Evolutionary conservation across 225 moss, liverwort and hornwort genomes (phyloP), one percentile per base, ranked within the genome.

Genomic region (Rhytidiadelphus loreus): DNA sequence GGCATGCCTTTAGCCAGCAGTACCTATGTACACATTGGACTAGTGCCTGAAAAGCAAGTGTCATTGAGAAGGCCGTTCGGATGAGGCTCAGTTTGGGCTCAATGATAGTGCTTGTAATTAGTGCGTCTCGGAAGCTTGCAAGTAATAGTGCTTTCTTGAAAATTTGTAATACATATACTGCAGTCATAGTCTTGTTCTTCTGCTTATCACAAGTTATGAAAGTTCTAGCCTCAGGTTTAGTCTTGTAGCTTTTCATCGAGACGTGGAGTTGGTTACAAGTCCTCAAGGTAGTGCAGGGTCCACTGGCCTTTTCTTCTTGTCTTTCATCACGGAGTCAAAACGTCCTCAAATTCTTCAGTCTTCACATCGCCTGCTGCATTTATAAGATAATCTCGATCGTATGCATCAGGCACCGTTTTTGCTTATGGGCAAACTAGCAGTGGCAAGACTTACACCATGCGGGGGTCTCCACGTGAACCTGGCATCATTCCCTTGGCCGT

Each of bases 381-480:
- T 77, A 15, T 55, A 80, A 91, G 85, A 59, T n/a, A n/a, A 50
- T 63, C 69, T 77, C 20, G n/a, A 78, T 58, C 26, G 69, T 77
- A 64, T 91, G 77, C 58, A 76, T 81, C 95, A 98, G 98, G 98
- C 86, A 98, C 98, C 37, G 96, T 98, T 75, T 97, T 98, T 91
- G 98, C 98, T 24, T 98, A 98, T 87, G 97, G 97, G 41, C 98
- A 98, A 94, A 97, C 98, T 75, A 98, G 97, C 88, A 98, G 98
- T 89, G 98, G 98, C 81, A 98, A 98, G 94, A 98, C 97, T 25
- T 96, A 92, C 81, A 98, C 98, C 28, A 98, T 98, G 97, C 98
- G 95, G 85, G 98, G 98, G 62, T 90, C 94, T 68, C 81, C 88
- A 22, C 89, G 91, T 68, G 98, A 98, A 86, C 98, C 96, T 81